Base-by-base conservation (phyloP, 371 early-diverging fungal species). In the Mucor irregularis region DNA sequence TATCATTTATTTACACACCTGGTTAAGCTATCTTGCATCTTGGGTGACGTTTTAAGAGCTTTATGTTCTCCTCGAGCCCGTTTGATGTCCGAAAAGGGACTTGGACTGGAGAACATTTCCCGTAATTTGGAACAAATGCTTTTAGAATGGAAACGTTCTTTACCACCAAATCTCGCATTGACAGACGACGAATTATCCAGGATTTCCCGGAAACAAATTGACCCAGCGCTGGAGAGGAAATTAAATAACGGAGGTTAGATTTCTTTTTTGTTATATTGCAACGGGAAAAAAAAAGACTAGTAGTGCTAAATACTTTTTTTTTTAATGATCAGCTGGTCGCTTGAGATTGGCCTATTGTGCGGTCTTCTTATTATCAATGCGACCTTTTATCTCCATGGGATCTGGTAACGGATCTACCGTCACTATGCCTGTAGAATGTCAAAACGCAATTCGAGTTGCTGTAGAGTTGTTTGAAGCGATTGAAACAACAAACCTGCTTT, bases 51-150 rank as follows among this genome's bases (percentile, higher is more conserved):
- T 1, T 49, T 70, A 4, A 57, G 70, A 25, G 42, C 60, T 4
- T 44, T 76, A 10, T 72, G 66, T 40, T 66, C 73, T 19, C 76
- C 76, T 3, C 55, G 70, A 16, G 66, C 66, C 25, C 60, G 70
- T 1, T 9, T 53, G 4, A 42, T 71, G 44, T 54, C 58, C 7
- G 64, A 59, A 22, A 67, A 68, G 22, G 53, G 56, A 31, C 17
- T 33, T n/a, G 61, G 58, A 30, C 30, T 66, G 25, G 59, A 69
- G 16, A 50, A 60, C 21, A 58, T 67, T 16, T 64, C 63, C 25
- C 43, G 45, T 6, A 53, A 38, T 21, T 29, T 72, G 16, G 62
- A 67, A 21, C 43, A 61, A n/a, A 50, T 55, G 29, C 49, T 75
- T 2, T 29, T 52, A 14, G 61, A 62, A 14, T 75, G 76, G 76